These are phyloP conservation scores for Luffa aegyptiaca DNA, from an alignment of 306 rosid species.

Conservation along the genomic window DNA sequence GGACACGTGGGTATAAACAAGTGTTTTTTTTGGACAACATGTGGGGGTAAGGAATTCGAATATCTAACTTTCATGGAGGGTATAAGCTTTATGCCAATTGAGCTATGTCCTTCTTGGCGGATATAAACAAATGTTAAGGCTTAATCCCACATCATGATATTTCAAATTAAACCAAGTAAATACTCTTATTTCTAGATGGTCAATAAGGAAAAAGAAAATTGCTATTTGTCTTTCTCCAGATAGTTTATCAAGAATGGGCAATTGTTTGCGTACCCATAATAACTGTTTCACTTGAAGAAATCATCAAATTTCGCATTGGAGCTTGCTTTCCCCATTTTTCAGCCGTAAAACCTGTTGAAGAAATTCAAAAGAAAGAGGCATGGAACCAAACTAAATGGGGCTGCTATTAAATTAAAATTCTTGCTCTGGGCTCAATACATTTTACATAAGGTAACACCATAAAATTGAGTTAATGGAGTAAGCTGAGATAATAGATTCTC, in stretches of 20 bases:
- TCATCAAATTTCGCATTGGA: background rate
- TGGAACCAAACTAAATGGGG: background rate
- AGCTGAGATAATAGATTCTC: background rate
- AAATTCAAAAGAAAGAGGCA: background rate
- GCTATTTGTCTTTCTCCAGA: background rate
- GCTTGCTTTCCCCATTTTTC: background rate
- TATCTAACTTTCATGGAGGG: too few species aligned
- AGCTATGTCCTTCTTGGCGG: too few species aligned
- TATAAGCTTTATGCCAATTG: too few species aligned
- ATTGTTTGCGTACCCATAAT: background rate
- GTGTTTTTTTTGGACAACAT: background rate
- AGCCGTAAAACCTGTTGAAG: background rate
- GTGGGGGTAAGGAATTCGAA: too few species aligned
- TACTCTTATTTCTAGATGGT: background rate
- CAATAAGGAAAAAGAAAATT: background rate
- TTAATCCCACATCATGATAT: background rate
- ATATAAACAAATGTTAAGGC: too few species aligned
- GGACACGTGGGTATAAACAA: background rate
- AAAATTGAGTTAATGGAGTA: background rate
- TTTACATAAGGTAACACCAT: background rate
- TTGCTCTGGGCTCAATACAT: background rate
- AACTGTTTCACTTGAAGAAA: constrained; percentile 3
- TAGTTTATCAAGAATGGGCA: background rate
- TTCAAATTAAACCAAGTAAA: background rate
- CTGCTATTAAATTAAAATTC: background rate